These are phyloP conservation scores for Alternaria brassicae DNA, from an alignment of 2,329 filamentous ascomycete genomes.

Conservation along the genomic window DNA sequence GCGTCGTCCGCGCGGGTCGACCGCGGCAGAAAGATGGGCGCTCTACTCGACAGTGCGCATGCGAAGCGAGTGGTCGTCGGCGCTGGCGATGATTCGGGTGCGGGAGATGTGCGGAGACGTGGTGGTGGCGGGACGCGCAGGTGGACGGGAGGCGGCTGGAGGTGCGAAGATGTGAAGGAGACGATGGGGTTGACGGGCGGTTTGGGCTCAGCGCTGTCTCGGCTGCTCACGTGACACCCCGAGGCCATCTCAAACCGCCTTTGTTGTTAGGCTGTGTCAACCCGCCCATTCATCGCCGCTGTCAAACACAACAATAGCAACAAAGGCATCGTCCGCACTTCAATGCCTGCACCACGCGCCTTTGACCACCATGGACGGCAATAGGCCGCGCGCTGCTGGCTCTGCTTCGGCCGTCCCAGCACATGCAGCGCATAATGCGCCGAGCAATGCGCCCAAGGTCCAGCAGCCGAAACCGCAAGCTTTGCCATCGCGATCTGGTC, in stretches of 20 bases:
- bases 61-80: constrained; percentile 24
- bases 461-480: constrained; percentile 89
- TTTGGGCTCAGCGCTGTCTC: constrained; percentile 23
- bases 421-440: constrained; percentile 11
- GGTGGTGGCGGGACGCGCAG: constrained; percentile 9
- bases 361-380: constrained; percentile 45
- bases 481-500: constrained; percentile 70
- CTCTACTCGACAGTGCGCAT: constrained; percentile 42
- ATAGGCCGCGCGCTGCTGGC: constrained; percentile 23
- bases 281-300: not conserved
- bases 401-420: constrained; percentile 13
- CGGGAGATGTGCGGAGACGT: constrained; percentile 7
- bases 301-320: constrained; percentile 1
- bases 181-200: constrained; percentile 21
- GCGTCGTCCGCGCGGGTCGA: constrained; percentile 39
- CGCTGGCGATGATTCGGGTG: constrained; percentile 3
- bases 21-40: constrained; percentile 39
- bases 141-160: constrained; percentile 22
- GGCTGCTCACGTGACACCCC: constrained; percentile 17
- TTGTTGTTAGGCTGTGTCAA: constrained; percentile 13
- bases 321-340: not conserved
- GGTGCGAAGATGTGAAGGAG: constrained; percentile 22
- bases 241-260: constrained; percentile 11
- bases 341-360: constrained; percentile 26
- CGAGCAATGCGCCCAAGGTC: constrained; percentile 56